Conservation (phyloP, 1,139 yeast species). For the Pichia terricola region DNA sequence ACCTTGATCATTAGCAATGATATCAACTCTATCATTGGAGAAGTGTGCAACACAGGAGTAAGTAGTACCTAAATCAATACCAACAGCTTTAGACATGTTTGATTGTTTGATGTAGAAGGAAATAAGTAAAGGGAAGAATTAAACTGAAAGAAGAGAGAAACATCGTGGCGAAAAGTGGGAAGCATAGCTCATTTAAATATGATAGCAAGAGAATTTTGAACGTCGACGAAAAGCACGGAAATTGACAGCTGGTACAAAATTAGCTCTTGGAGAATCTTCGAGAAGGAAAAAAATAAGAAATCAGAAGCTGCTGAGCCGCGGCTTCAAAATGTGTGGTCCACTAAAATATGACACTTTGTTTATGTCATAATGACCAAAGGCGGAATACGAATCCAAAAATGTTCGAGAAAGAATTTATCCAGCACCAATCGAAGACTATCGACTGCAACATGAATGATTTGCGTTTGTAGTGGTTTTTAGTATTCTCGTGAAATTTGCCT, state of each 20-base stretch:
- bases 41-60: conserved; percentile 95
- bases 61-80: conserved; percentile 97
- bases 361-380: too few relatives aligned
- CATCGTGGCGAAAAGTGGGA: not conserved
- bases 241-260: not conserved
- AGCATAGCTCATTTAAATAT: too few relatives aligned
- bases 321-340: not conserved
- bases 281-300: not conserved
- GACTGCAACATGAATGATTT: too few relatives aligned
- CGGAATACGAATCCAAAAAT: not conserved
- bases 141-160: not conserved
- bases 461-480: too few relatives aligned
- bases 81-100: conserved; percentile 92
- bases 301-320: not conserved
- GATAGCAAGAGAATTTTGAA: not conserved
- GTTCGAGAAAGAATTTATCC: not conserved
- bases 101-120: not conserved
- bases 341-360: too few relatives aligned
- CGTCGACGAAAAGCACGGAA: not conserved
- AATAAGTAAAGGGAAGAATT: not conserved
- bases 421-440: too few relatives aligned
- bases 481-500: too few relatives aligned
- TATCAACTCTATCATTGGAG: conserved; percentile 68
- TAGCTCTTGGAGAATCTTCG: not conserved
- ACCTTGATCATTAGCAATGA: conserved; percentile 97